Conservation (phyloP, 352 stramenopile species). For the Globisporangium spinosum region DNA sequence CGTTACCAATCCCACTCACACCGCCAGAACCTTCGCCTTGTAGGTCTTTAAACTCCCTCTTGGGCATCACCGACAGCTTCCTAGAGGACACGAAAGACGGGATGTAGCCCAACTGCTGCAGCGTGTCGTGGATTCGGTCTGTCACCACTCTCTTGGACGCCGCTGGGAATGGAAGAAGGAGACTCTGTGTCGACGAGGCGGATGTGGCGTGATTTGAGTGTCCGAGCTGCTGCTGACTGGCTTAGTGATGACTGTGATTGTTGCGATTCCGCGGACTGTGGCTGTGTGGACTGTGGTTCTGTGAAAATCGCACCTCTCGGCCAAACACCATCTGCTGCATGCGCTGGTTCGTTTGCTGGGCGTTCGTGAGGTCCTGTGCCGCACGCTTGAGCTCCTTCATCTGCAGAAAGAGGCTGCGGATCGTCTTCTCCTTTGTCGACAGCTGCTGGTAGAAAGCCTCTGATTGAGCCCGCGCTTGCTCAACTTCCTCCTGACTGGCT, state of each 20-base stretch:
- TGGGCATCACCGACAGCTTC: background rate
- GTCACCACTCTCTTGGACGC: slow-evolving; percentile 10
- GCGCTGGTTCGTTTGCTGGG: slow-evolving; percentile 55
- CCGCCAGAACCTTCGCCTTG: too few species aligned
- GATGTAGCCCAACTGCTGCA: slow-evolving; percentile 40
- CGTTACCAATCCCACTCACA: background rate
- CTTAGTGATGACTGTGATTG: slow-evolving; percentile 4
- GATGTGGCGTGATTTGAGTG: background rate
- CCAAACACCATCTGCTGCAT: slow-evolving; percentile 38
- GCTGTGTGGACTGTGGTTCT: slow-evolving; percentile 16
- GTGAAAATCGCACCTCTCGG: slow-evolving; percentile 30
- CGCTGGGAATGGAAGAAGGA: background rate
- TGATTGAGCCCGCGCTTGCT: slow-evolving; percentile 36
- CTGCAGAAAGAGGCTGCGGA: slow-evolving; percentile 57
- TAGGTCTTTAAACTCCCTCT: background rate
- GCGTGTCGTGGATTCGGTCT: slow-evolving; percentile 34
- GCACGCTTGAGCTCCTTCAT: slow-evolving; percentile 77
- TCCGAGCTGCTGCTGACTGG: background rate
- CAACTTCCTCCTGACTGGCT: slow-evolving; percentile 41
- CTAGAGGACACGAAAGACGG: slow-evolving; percentile 20
- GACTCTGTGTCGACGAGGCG: background rate
- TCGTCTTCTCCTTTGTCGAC: slow-evolving; percentile 53
- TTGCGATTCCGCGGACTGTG: slow-evolving; percentile 13
- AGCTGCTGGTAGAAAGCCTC: slow-evolving; percentile 49
- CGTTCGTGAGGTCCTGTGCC: slow-evolving; percentile 45